Evolutionary conservation across 2,329 filamentous ascomycete genomes (phyloP), one percentile per base, ranked within the genome.

Genomic region (Arthroderma sp.): DNA sequence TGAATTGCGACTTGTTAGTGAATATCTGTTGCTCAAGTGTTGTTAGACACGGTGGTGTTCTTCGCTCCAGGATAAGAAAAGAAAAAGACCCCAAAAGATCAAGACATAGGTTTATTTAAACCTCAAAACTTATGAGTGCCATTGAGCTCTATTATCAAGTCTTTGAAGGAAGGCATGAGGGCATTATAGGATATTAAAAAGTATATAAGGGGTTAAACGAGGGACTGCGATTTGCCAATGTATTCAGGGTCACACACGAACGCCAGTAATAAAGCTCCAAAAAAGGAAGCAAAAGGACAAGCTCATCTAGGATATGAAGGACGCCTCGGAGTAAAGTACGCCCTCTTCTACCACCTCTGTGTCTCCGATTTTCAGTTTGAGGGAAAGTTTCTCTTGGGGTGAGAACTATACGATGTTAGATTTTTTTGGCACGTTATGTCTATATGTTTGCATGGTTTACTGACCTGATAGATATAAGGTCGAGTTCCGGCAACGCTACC

Each of bases 381-480:
- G 68, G 10, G 76, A 77, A 46, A 85, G 73, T 57, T 77, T 77
- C 47, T 73, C 66, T 49, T 69, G 67, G 32, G 84, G 82, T 11
- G 73, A 73, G 65, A 81, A 96, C 83, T 94, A 52, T 29, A 44
- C 27, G 11, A 22, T 15, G n/a, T 30, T 5, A 30, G 34, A 39
- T 4, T 28, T 29, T 7, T 7, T 29, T 29, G 9, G 29, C 4
- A 29, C 33, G 6, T 9, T 11, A n/a, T 28, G n/a, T 9, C 33
- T 31, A 10, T 10, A 34, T 11, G 32, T 9, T 22, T 22, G 15
- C 15, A 22, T 3, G 15, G 5, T 15, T 11, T 32, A 62, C 73
- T 53, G 64, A 88, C 85, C 74, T 94, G 91, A 68, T 95, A 98
- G 56, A 98, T 96, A 64, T 95, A 98, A 4, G 91, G 91, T 71